Evolutionary conservation across 1,284 basidiomycete genomes (phyloP).

Genomic region (Cystobasidium pallidum): DNA sequence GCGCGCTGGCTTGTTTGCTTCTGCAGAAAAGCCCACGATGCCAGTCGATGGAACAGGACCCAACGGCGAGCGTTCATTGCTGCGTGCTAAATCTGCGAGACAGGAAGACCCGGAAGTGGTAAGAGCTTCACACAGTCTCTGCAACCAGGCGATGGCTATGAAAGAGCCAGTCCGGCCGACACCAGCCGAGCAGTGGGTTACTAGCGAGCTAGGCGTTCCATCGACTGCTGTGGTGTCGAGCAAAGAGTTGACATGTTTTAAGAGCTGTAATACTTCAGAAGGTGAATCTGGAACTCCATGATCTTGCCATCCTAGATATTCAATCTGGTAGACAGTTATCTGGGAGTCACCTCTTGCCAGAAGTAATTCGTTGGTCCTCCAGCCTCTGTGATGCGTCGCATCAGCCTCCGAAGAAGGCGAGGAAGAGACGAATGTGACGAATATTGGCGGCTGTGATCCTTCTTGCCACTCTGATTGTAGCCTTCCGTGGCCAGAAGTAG

Average conservation of each 20-base stretch:
- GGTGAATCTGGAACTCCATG: slow-evolving; percentile 48
- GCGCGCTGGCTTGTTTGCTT: background rate
- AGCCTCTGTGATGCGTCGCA: slow-evolving; percentile 29
- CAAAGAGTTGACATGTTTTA: slow-evolving; percentile 45
- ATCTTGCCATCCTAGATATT: slow-evolving; percentile 50
- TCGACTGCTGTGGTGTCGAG: slow-evolving; percentile 28
- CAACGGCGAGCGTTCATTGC: slow-evolving; percentile 20
- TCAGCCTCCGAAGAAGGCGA: slow-evolving; percentile 42
- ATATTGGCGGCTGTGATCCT: slow-evolving; percentile 28
- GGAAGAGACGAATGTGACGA: slow-evolving; percentile 30
- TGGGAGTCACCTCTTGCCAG: background rate
- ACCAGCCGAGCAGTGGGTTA: slow-evolving; percentile 71
- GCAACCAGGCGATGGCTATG: slow-evolving; percentile 67
- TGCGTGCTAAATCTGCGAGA: background rate
- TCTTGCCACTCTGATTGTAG: slow-evolving; percentile 7
- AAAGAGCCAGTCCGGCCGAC: slow-evolving; percentile 60
- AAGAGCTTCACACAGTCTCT: slow-evolving; percentile 42
- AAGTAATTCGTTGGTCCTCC: slow-evolving; percentile 30
- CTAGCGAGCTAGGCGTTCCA: slow-evolving; percentile 62
- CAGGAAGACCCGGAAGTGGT: background rate
- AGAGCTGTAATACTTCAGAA: slow-evolving; percentile 37
- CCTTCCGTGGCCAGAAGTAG: background rate
- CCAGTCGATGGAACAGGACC: slow-evolving; percentile 24
- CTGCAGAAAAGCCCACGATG: background rate
- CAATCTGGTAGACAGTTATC: slow-evolving; percentile 48